Evolutionary conservation across 2,329 filamentous ascomycete genomes (phyloP), one percentile per base, ranked within the genome.

Genomic region (Xylaria sp.): DNA sequence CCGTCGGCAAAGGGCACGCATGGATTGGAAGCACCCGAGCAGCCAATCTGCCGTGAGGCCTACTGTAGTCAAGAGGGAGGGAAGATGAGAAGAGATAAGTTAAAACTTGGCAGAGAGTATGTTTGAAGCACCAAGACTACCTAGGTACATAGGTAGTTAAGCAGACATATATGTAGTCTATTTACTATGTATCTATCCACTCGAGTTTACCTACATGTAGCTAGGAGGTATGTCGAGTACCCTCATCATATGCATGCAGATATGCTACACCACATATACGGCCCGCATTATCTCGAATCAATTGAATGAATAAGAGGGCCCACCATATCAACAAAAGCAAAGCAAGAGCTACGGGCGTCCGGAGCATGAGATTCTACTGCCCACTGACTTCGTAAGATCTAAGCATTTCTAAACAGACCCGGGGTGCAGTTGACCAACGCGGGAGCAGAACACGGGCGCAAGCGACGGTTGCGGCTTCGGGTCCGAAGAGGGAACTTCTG

Each of bases 221-320:
- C 28, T 28, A 25, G 25, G 2, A 28, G 28, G 28, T 28, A 28
- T 28, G 28, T 28, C 28, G 28, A 28, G 51, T 54, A 33, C 20
- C n/a, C 33, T 28, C 9, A 54, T 36, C 28, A 20, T 33, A 5
- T 28, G 28, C 28, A 28, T 28, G 28, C 28, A 5, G 28, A 1
- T 28, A n/a, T 54, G 51, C 28, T 54, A 54, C 51, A 54, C 51
- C n/a, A 28, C 51, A 54, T 54, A 31, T 18, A n/a, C 31, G 18
- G 25, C 25, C 25, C 23, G 51, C 51, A 54, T 54, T 54, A 54
- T 54, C 51, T 33, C 12, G 46, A 49, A 4, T 20, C 46, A 23
- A 49, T 13, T 4, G 9, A 49, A 13, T 28, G 28, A 28, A 28
- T 28, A 28, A 28, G 28, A 28, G 6, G 4, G 28, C 28, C 28